Evolutionary conservation across 352 stramenopile species (phyloP).

Genomic region (Phytophthora quininea): DNA sequence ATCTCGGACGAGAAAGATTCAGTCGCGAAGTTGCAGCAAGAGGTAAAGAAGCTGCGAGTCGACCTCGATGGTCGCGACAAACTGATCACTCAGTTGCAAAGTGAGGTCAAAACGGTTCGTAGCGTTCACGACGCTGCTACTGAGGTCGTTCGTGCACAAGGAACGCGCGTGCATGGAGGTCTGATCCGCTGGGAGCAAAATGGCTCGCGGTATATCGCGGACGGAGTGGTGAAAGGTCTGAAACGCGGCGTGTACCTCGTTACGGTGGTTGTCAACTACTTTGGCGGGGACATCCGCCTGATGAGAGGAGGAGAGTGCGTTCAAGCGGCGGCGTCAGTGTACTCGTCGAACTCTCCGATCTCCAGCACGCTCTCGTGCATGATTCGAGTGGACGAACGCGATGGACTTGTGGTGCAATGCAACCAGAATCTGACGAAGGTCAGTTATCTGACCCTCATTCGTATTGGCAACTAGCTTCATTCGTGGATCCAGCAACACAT

Average conservation of each 20-base stretch:
- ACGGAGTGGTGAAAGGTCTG: not conserved
- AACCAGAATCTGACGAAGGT: not conserved
- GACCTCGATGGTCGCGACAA: not conserved
- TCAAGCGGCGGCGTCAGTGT: not conserved
- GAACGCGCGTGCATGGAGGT: not conserved
- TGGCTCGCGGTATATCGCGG: not conserved
- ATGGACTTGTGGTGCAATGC: not conserved
- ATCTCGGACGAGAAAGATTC: not conserved
- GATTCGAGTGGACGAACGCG: not conserved
- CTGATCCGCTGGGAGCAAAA: not conserved
- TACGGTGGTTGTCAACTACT: not conserved
- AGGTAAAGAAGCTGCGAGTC: not conserved
- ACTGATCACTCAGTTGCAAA: constrained; percentile 2
- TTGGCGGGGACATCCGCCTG: not conserved
- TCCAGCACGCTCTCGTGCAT: not conserved
- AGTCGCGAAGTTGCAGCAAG: not conserved
- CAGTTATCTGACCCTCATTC: not conserved
- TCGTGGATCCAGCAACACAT: not conserved
- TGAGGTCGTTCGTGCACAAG: not conserved
- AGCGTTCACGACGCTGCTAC: not conserved
- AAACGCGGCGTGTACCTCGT: not conserved
- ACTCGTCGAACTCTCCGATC: not conserved
- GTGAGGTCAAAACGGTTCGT: constrained; percentile 11
- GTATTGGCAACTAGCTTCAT: not conserved
- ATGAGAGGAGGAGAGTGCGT: not conserved